Conservation (phyloP, 129 eudicot species). For the Arctium lappa region DNA sequence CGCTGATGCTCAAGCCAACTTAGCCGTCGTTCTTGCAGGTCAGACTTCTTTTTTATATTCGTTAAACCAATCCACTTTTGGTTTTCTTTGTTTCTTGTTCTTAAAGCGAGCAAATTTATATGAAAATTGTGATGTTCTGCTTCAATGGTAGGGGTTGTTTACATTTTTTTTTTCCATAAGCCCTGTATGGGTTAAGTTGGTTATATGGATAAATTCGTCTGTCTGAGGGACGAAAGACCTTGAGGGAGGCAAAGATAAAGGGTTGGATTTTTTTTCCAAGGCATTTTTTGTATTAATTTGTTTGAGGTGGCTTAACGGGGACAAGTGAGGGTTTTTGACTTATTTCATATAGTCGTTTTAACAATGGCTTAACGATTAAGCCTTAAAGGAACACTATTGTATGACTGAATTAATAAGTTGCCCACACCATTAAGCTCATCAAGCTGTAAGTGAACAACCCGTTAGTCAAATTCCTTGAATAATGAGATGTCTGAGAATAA, state of each 20-base stretch:
- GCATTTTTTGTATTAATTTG: neutral
- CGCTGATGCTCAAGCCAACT: conserved; percentile 84
- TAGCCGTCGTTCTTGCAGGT: conserved; percentile 73
- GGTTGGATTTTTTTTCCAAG: neutral
- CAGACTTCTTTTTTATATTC: neutral
- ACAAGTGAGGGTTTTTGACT: neutral
- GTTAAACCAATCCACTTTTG: no score
- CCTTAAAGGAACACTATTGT: neutral
- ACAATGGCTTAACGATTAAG: neutral
- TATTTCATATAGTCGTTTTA: neutral
- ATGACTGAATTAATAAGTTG: neutral
- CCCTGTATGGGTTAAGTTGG: neutral
- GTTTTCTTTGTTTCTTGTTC: neutral
- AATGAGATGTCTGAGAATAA: neutral
- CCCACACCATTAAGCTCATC: neutral
- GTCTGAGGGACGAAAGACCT: neutral
- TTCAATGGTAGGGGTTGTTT: neutral
- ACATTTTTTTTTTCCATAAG: neutral
- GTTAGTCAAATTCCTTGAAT: neutral
- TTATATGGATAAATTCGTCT: neutral
- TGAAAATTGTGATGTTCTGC: neutral
- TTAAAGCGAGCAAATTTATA: neutral
- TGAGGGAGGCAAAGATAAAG: no score
- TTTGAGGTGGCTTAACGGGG: neutral
- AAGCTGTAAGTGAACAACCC: neutral